These are phyloP conservation scores for Fusarium odoratissimum DNA, from an alignment of 2,329 filamentous ascomycete species.

Conservation along the genomic window DNA sequence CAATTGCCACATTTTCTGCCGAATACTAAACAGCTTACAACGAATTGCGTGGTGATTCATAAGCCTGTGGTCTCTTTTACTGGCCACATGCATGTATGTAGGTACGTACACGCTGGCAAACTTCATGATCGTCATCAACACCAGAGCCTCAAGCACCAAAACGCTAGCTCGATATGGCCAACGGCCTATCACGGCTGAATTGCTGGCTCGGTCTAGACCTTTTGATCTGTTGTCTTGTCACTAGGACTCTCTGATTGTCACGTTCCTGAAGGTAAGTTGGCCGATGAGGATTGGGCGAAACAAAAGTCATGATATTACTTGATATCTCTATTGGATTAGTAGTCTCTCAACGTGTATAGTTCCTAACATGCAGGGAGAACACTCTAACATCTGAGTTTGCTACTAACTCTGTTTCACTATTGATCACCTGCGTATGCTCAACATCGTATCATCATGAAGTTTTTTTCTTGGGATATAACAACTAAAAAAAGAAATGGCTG, in stretches of 20 bases:
- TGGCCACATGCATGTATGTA: conserved; percentile 3
- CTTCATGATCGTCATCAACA: conserved; percentile 38
- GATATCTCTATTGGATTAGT: neutral
- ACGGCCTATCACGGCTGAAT: neutral
- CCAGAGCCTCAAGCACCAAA: conserved; percentile 31
- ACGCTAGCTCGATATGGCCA: conserved; percentile 24
- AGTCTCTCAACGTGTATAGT: neutral
- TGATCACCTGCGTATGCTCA: neutral
- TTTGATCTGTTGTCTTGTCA: neutral
- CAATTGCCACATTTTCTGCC: neutral
- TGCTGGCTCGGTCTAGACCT: conserved; percentile 16
- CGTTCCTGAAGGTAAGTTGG: conserved; percentile 8
- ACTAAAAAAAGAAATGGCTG: conserved; percentile 34
- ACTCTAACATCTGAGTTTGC: neutral
- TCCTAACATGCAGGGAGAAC: neutral
- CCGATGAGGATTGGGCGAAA: neutral
- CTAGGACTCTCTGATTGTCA: conserved; percentile 9
- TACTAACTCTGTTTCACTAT: neutral
- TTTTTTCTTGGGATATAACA: conserved; percentile 38
- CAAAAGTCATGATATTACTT: neutral
- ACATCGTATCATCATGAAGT: conserved; percentile 14
- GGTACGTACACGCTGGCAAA: conserved; percentile 22
- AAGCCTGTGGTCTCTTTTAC: conserved; percentile 10
- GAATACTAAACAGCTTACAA: neutral
- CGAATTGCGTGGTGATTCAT: conserved; percentile 24